These are phyloP conservation scores for Geotrichum ghanense DNA, from an alignment of 805 yeast species.

Conservation along the genomic window DNA sequence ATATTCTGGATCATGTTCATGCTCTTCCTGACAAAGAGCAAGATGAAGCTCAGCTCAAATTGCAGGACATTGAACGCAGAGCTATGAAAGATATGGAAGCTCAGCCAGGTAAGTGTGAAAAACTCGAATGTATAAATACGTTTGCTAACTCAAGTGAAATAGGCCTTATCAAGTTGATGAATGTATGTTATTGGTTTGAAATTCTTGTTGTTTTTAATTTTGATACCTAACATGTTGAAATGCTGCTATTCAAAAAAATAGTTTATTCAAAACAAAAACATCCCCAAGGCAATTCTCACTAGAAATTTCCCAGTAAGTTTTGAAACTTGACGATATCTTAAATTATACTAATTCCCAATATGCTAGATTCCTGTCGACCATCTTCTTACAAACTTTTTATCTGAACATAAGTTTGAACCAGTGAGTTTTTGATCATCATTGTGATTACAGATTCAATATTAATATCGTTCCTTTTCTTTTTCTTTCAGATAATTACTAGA, in stretches of 20 bases:
- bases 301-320: slow-evolving; percentile 35
- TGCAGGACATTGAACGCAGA: slow-evolving; percentile 43
- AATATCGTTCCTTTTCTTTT: background rate
- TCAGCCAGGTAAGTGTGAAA: slow-evolving; percentile 21
- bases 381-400: slow-evolving; percentile 35
- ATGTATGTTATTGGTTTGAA: slow-evolving; percentile 13
- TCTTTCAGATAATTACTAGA: slow-evolving; percentile 38
- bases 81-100: slow-evolving; percentile 50
- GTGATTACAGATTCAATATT: background rate
- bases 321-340: background rate
- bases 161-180: slow-evolving; percentile 36
- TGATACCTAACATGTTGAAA: too few relatives aligned
- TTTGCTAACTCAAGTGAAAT: slow-evolving; percentile 6
- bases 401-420: slow-evolving; percentile 35
- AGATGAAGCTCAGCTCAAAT: slow-evolving; percentile 33
- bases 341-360: background rate
- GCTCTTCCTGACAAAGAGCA: slow-evolving; percentile 31
- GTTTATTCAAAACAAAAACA: slow-evolving; percentile 18
- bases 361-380: slow-evolving; percentile 39
- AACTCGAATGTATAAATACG: background rate
- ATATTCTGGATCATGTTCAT: slow-evolving; percentile 42
- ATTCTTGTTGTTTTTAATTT: too few relatives aligned
- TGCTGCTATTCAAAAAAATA: slow-evolving; percentile 7
- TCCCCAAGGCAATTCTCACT: slow-evolving; percentile 50
- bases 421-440: slow-evolving; percentile 9